Percentiles rank a stretch among this genome's conserved stretches.
These are phyloP conservation scores for Mycena vulgaris DNA, from an alignment of 768 basidiomycete species.

Conservation along the genomic window DNA sequence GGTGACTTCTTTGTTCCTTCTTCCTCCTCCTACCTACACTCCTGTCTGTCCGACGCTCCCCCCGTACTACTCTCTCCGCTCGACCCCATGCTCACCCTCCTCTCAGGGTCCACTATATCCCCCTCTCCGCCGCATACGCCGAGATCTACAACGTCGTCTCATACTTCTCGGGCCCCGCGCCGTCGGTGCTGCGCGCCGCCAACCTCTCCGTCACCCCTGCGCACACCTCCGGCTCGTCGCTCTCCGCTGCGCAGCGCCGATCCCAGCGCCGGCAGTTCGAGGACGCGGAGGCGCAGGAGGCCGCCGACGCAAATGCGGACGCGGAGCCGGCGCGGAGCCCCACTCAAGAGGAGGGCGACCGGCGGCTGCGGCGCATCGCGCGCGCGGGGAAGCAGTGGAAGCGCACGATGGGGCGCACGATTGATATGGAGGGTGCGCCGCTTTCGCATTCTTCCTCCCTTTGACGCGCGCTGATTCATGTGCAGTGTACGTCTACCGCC, in stretches of 20 bases:
- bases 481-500: conserved; percentile 87
- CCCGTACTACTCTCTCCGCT: conserved; percentile 2
- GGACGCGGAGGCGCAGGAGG: conserved; percentile 71
- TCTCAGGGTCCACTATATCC: conserved; percentile 93
- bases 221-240: conserved; percentile 18
- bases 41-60: neutral
- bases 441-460: neutral
- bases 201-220: conserved; percentile 62
- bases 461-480: neutral
- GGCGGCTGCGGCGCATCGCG: conserved; percentile 84
- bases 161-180: conserved; percentile 91
- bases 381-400: conserved; percentile 96
- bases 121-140: conserved; percentile 86
- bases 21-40: neutral
- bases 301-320: conserved; percentile 68
- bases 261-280: conserved; percentile 9
- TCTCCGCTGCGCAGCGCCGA: neutral
- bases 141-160: conserved; percentile 96
- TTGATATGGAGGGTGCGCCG: conserved; percentile 92
- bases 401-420: conserved; percentile 81
- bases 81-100: conserved; percentile 11
- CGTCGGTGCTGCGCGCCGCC: conserved; percentile 66
- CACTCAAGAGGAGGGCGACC: conserved; percentile 72
- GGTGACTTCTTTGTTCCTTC: conserved; percentile 23
- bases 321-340: conserved; percentile 54